Evolutionary conservation across 2,329 filamentous ascomycete species (phyloP).

Genomic region (Fusarium burgessii): DNA sequence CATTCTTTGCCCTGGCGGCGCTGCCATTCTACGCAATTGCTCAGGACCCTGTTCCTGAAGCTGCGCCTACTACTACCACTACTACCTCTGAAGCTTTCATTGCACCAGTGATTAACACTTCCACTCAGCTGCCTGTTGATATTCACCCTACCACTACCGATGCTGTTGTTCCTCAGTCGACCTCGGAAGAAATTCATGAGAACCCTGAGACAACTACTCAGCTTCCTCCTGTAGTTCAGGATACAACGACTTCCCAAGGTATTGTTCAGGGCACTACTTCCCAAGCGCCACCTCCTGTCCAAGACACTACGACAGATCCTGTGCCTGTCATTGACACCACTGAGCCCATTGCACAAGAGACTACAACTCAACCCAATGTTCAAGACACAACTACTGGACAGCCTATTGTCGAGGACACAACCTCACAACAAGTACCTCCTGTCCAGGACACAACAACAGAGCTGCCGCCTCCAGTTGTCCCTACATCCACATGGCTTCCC

Average conservation of each 20-base stretch:
- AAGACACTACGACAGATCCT: background rate
- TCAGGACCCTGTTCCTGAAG: slow-evolving; percentile 7
- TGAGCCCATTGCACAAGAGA: background rate
- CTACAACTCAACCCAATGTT: background rate
- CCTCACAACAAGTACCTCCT: background rate
- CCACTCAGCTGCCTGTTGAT: background rate
- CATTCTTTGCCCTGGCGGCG: slow-evolving; percentile 26
- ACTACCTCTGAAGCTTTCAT: background rate
- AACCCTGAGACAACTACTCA: slow-evolving; percentile 1
- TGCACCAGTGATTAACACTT: background rate
- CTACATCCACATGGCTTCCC: slow-evolving; percentile 3
- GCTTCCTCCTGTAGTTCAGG: background rate
- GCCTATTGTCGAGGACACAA: background rate
- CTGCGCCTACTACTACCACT: background rate
- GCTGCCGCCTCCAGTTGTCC: background rate
- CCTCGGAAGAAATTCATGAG: background rate
- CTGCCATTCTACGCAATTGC: slow-evolving; percentile 24
- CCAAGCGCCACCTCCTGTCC: background rate
- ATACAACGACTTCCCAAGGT: background rate
- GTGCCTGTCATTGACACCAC: background rate
- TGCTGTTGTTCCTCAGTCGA: background rate
- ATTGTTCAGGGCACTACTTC: background rate
- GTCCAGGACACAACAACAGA: background rate
- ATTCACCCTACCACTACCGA: background rate
- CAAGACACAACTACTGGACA: background rate